Evolutionary conservation across 1,139 yeast species (phyloP).

Genomic region (Williopsis jadinii): DNA sequence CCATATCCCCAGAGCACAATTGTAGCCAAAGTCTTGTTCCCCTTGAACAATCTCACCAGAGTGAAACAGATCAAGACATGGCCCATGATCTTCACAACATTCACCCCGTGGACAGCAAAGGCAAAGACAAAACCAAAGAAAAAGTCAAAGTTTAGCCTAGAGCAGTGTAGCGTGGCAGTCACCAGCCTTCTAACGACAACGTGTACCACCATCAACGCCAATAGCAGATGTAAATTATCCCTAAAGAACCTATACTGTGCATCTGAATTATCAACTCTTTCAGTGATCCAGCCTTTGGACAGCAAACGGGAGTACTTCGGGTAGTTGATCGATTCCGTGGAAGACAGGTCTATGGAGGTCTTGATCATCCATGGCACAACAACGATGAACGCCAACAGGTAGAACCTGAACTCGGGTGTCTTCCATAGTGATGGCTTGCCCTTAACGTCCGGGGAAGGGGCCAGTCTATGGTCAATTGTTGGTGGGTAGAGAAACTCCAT

Average conservation of each 20-base stretch:
- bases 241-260: conserved; percentile 84
- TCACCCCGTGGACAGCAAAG: conserved; percentile 76
- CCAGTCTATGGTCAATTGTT: conserved; percentile 67
- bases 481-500: conserved; percentile 57
- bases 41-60: conserved; percentile 38
- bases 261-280: conserved; percentile 87
- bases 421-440: conserved; percentile 52
- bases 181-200: conserved; percentile 37
- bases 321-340: conserved; percentile 73
- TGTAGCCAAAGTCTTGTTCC: conserved; percentile 22
- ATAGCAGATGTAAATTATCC: conserved; percentile 61
- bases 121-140: conserved; percentile 64
- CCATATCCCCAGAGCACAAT: conserved; percentile 74
- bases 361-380: conserved; percentile 78
- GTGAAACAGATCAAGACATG: conserved; percentile 51
- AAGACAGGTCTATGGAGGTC: conserved; percentile 77
- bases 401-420: conserved; percentile 66
- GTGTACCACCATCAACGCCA: conserved; percentile 50
- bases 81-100: conserved; percentile 49
- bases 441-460: conserved; percentile 42
- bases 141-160: conserved; percentile 58
- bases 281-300: conserved; percentile 69
- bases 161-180: conserved; percentile 18
- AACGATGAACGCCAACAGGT: conserved; percentile 52
- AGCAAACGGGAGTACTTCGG: conserved; percentile 53